Base-by-base conservation (phyloP, 106 monocot genomes). In the Allium cepa region DNA sequence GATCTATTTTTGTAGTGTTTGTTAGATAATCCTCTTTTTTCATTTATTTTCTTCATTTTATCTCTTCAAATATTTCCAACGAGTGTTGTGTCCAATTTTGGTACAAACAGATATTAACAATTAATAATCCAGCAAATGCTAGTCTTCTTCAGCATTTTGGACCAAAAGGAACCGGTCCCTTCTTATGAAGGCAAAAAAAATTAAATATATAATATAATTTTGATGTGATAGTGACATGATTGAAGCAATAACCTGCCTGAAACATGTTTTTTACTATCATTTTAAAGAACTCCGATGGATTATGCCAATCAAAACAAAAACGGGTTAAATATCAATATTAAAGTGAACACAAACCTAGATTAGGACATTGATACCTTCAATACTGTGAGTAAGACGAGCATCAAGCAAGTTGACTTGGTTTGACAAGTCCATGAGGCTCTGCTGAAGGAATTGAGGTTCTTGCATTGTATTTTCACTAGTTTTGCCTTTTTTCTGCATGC, bases 311-410 rank as follows among this genome's bases (percentile, higher is more conserved):
- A 64, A 17, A 67, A 67, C 26, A 51, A 53, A 67, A 27, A 8
- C 36, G 3, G 36, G 49, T 49, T 51, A 18, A 10, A 52, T 26
- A 63, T 46, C 26, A 8, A 72, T 8, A 64, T 36, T 5, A 53
- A 49, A 73, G 18, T 64, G 17, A 63, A 69, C 59, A 79, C 97
- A 85, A 79, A 99, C 89, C 92, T 92, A 87, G 64, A 69, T 12
- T 46, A 77, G 36, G 71, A 49, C 75, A 76, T 70, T 59, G 65
- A 67, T 83, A 81, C 79, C 82, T 85, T 79, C 79, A 51, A 76
- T 69, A 53, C 63, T 66, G 45, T 57, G 65, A 49, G 76, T 77
- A 15, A 87, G 68, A 66, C 70, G 65, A 10, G 63, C 60, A 66
- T 77, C 81, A 60, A 99, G 79, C 66, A 82, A 66, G 69, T 82